phyloP scores from a whole-genome alignment of 1,284 basidiomycete genomes.

The Puccinia brachypodii region DNA sequence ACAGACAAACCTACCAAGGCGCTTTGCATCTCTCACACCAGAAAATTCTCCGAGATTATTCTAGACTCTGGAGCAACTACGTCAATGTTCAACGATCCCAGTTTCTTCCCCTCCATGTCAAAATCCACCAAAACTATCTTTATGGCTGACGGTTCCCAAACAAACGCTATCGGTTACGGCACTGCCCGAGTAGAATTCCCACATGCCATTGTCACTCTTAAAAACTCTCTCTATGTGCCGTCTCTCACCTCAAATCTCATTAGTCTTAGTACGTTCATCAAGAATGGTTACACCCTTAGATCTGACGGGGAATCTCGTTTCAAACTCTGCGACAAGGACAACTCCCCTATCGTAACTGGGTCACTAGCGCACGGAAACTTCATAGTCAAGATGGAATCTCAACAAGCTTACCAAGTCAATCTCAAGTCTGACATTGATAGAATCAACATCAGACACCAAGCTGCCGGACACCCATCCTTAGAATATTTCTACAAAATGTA shows the following conservation, averaged over 20 bases:
- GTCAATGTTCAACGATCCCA: neutral
- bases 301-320: neutral
- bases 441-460: neutral
- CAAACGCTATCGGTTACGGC: neutral
- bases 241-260: neutral
- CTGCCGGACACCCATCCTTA: neutral
- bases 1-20: neutral
- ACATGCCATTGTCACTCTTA: neutral
- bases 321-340: neutral
- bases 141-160: neutral
- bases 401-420: neutral
- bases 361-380: neutral
- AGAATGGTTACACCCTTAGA: neutral
- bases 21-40: neutral
- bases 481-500: neutral
- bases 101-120: neutral
- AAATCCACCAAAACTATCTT: neutral
- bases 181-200: neutral
- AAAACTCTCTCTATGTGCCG: neutral
- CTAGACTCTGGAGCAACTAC: neutral
- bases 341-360: neutral
- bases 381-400: neutral
- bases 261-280: neutral
- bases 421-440: neutral
- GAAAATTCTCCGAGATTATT: neutral